Evolutionary conservation across 257 asterid species (phyloP).

Genomic region (Agastache rugosa): DNA sequence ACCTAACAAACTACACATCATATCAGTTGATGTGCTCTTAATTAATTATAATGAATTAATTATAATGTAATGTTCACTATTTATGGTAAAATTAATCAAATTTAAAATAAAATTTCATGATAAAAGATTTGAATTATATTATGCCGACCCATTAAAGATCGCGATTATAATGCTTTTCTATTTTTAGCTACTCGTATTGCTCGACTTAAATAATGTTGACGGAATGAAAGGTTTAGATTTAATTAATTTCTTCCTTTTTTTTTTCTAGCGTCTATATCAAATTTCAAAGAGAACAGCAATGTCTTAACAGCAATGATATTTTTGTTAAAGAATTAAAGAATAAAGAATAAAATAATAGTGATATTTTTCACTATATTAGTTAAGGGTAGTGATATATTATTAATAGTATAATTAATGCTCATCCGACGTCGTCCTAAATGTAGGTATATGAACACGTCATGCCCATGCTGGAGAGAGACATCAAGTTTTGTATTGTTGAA

Average conservation of each 20-base stretch:
- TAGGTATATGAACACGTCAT: slow-evolving; percentile 36
- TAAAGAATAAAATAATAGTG: neutral
- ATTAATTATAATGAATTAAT: slow-evolving; percentile 16
- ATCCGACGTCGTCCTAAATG: slow-evolving; percentile 34
- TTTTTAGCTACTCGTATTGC: neutral
- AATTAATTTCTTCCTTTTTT: too few relatives aligned
- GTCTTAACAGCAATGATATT: neutral
- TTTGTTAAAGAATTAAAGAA: neutral
- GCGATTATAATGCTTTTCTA: neutral
- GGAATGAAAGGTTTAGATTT: neutral
- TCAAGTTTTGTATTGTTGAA: slow-evolving; percentile 30
- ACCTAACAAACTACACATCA: slow-evolving; percentile 29
- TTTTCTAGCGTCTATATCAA: neutral
- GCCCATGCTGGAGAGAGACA: slow-evolving; percentile 40
- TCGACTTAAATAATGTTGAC: neutral
- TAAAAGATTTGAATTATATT: neutral
- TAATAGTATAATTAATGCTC: neutral
- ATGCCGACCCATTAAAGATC: neutral
- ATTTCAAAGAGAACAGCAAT: neutral
- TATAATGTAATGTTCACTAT: neutral
- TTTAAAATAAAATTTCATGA: neutral
- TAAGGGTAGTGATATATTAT: neutral
- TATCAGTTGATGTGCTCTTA: slow-evolving; percentile 24
- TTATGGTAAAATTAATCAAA: neutral
- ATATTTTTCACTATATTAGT: neutral